These are phyloP conservation scores for Sporothrix curviconia DNA, from an alignment of 2,329 filamentous ascomycete genomes.

Conservation along the genomic window DNA sequence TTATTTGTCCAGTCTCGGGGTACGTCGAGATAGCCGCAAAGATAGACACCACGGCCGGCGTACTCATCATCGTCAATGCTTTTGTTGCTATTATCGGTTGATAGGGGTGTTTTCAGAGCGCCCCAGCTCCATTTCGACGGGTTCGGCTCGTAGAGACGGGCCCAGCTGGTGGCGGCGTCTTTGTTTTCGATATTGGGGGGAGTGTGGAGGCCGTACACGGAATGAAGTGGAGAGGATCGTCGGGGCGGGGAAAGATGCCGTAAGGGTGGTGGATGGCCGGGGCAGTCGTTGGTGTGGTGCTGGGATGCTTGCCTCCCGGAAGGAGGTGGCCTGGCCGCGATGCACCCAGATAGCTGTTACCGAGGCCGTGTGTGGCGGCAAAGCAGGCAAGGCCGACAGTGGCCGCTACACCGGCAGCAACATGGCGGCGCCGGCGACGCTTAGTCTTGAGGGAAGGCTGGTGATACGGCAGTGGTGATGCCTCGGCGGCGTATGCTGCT, in stretches of 20 bases:
- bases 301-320: background rate
- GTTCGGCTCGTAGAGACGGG: conserved; percentile 35
- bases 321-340: background rate
- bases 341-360: background rate
- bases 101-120: background rate
- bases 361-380: background rate
- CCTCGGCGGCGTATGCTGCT: background rate
- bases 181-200: conserved; percentile 36
- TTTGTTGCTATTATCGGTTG: no score
- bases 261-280: background rate
- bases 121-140: conserved; percentile 44
- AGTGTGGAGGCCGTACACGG: conserved; percentile 39
- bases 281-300: background rate
- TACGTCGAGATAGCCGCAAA: conserved; percentile 43
- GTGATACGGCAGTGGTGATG: background rate
- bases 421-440: background rate
- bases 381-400: background rate
- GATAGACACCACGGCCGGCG: conserved; percentile 37
- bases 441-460: background rate
- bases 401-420: background rate
- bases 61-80: conserved; percentile 29
- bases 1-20: conserved; percentile 42
- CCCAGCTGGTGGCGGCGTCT: conserved; percentile 33
- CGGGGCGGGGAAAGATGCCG: conserved; percentile 33
- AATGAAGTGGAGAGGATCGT: conserved; percentile 42